Evolutionary conservation across 2,329 filamentous ascomycete genomes (phyloP), one percentile per base, ranked within the genome.

Genomic region (Talaromyces atroroseus): DNA sequence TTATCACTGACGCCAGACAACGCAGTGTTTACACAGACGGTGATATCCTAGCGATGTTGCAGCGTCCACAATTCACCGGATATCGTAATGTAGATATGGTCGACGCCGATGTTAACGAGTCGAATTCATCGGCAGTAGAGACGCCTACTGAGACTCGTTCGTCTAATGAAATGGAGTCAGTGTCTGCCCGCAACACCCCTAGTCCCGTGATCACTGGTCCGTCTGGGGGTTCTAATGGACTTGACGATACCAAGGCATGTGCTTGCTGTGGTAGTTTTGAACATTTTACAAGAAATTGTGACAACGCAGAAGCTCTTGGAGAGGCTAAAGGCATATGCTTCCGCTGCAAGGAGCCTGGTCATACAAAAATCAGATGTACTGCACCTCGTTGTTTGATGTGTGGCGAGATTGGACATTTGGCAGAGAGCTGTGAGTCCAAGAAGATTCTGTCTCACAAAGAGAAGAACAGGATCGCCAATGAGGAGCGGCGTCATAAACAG

Each of bases 1-100:
- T 99, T 45, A 90, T 99, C 53, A 82, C 88, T 34, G 89, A 99
- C 73, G 88, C 94, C 5, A 85, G 85, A 65, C 71, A 75, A 20
- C 83, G 94, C 66, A 82, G 88, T 60, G 78, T 86, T 10, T 96
- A 94, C 70, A 96, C 89, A 0, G 80, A 83, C 44, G 92, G 83
- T 12, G 78, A 88, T 65, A 67, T 88, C 1, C 66, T 77, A 58
- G 72, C 64, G 21, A 75, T 87, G 65, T 75, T 88, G 16, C 72
- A 75, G 45, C 77, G 76, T 60, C 80, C 81, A 44, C 80, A 82
- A 26, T 73, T 77, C 52, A 74, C 69, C 14, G 75, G 74, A 54
- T 71, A 72, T 58, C 71, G 72, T 46, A 69, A 76, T 53, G 63
- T 75, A 32, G 72, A 76, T 53, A 77, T 77, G 75, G 58, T 65